phyloP scores from a whole-genome alignment of 371 early-diverging fungal species.

The Mucor plumbeus region DNA sequence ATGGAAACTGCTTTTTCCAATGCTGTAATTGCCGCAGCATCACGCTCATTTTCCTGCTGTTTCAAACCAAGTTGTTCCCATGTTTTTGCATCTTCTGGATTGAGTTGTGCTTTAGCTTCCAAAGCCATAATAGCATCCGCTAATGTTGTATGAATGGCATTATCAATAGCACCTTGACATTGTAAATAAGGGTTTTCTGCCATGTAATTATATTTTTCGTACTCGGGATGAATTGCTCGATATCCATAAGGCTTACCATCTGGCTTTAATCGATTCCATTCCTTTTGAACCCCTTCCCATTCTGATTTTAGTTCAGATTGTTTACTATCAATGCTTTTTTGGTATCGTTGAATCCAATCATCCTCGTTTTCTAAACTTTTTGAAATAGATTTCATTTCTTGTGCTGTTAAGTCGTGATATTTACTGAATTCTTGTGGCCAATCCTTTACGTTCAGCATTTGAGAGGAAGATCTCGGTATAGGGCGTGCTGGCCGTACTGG shows the following conservation, averaged over 20 bases:
- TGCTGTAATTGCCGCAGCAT: slow-evolving; percentile 89
- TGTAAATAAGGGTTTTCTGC: slow-evolving; percentile 78
- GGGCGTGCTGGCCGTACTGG: neutral
- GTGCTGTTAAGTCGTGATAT: neutral
- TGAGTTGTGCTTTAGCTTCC: slow-evolving; percentile 86
- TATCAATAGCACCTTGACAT: slow-evolving; percentile 47
- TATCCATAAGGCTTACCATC: slow-evolving; percentile 59
- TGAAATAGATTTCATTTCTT: neutral
- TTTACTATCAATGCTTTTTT: slow-evolving; percentile 4
- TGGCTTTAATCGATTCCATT: slow-evolving; percentile 69
- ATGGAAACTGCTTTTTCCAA: slow-evolving; percentile 77
- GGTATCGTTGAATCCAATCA: slow-evolving; percentile 1
- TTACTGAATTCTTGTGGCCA: slow-evolving; percentile 8
- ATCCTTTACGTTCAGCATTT: neutral
- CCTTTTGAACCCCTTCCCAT: slow-evolving; percentile 41
- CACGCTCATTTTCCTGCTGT: slow-evolving; percentile 97
- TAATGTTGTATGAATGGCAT: slow-evolving; percentile 60
- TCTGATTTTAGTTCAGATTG: neutral
- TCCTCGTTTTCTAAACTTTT: neutral
- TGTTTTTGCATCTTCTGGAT: slow-evolving; percentile 77
- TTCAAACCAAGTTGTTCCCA: slow-evolving; percentile 89
- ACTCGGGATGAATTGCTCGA: slow-evolving; percentile 66
- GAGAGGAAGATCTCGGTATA: neutral
- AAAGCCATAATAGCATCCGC: slow-evolving; percentile 88
- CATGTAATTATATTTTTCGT: slow-evolving; percentile 78